A percentile compares a stretch with the other conserved stretches of the same genome.
These are phyloP conservation scores for Lantana camara DNA, from an alignment of 257 asterid species.

Conservation along the genomic window DNA sequence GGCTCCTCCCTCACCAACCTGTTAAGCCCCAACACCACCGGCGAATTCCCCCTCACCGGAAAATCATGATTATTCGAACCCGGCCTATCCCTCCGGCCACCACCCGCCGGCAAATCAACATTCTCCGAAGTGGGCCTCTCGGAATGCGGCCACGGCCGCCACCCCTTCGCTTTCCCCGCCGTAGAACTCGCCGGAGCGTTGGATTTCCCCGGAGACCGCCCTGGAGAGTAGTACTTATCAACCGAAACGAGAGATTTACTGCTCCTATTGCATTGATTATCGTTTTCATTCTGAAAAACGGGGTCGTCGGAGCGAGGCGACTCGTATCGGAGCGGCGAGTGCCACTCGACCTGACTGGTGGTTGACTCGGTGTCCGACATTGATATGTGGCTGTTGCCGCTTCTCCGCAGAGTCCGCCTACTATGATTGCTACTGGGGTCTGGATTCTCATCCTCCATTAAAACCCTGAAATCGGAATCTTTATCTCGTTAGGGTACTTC, in stretches of 20 bases:
- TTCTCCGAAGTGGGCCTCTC: slow-evolving; percentile 43
- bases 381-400: slow-evolving; percentile 64
- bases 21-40: slow-evolving; percentile 47
- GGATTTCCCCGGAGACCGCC: slow-evolving; percentile 50
- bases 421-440: slow-evolving; percentile 31
- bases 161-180: slow-evolving; percentile 31
- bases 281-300: slow-evolving; percentile 33
- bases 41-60: slow-evolving; percentile 36
- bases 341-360: slow-evolving; percentile 71
- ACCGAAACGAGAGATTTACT: slow-evolving; percentile 48
- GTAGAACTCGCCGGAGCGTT: slow-evolving; percentile 31
- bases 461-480: not conserved
- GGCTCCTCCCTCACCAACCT: slow-evolving; percentile 50
- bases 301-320: slow-evolving; percentile 76
- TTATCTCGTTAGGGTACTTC: not conserved
- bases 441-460: slow-evolving; percentile 50
- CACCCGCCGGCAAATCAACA: slow-evolving; percentile 35
- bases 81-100: slow-evolving; percentile 36
- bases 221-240: slow-evolving; percentile 53
- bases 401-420: slow-evolving; percentile 35
- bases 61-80: slow-evolving; percentile 40
- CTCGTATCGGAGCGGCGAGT: slow-evolving; percentile 73
- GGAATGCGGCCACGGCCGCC: slow-evolving; percentile 47
- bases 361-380: slow-evolving; percentile 91
- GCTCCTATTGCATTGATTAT: slow-evolving; percentile 17